These are phyloP conservation scores for Alternaria burnsii DNA, from an alignment of 2,329 filamentous ascomycete species.

Conservation along the genomic window DNA sequence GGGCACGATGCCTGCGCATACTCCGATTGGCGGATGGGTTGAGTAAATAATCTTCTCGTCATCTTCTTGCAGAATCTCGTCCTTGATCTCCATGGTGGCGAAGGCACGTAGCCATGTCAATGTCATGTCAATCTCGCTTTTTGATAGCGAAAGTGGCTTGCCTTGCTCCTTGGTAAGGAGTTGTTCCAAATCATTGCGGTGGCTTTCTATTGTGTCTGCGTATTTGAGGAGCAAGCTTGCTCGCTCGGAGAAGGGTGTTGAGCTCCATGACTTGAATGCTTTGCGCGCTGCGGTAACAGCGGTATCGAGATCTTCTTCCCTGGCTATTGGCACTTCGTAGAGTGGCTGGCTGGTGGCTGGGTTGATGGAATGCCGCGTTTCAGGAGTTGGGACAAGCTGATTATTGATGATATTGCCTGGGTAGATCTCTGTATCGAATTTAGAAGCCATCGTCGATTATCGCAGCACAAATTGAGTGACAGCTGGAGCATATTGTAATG, in stretches of 20 bases:
- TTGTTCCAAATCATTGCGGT: conserved; percentile 30
- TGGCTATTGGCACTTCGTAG: conserved; percentile 59
- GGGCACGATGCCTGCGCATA: conserved; percentile 50
- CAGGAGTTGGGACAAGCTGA: conserved; percentile 51
- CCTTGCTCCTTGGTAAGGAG: conserved; percentile 37
- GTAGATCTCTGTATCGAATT: conserved; percentile 18
- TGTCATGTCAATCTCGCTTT: conserved; percentile 24
- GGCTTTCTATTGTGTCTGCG: conserved; percentile 30
- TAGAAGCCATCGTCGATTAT: not conserved
- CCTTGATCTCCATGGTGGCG: conserved; percentile 34
- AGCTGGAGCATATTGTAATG: not conserved
- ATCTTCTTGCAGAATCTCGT: not conserved
- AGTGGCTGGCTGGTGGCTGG: conserved; percentile 59
- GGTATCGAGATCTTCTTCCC: conserved; percentile 57
- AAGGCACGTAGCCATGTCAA: conserved; percentile 44
- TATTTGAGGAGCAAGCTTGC: conserved; percentile 27
- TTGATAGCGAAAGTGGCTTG: conserved; percentile 32
- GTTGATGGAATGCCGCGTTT: conserved; percentile 58
- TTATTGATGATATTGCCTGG: conserved; percentile 60
- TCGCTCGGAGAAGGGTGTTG: conserved; percentile 29
- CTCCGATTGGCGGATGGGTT: conserved; percentile 56
- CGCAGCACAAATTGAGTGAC: too few species aligned
- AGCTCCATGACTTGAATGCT: conserved; percentile 57
- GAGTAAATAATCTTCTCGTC: conserved; percentile 51
- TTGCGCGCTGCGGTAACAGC: conserved; percentile 57